Percentiles rank a stretch among this genome's conserved stretches.
Evolutionary conservation across 2,329 filamentous ascomycete genomes (phyloP).

Genomic region (Rugonectria rugulosa): DNA sequence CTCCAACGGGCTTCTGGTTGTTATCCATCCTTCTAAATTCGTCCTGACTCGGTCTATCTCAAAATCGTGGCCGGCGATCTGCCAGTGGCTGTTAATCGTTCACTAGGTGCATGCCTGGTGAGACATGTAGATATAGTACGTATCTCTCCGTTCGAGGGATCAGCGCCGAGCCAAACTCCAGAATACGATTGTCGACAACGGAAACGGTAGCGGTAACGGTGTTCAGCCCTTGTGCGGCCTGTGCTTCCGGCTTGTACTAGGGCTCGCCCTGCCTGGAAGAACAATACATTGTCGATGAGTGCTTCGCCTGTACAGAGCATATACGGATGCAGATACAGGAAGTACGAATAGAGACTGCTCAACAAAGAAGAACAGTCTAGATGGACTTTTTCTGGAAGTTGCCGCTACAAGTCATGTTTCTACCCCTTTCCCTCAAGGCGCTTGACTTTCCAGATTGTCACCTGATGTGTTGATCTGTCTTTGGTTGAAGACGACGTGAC

Average conservation of each 20-base stretch:
- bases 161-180: conserved; percentile 27
- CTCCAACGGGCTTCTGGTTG: background rate
- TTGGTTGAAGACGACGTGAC: no score
- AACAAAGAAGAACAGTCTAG: no score
- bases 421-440: no score
- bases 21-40: background rate
- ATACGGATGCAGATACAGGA: no score
- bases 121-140: conserved; percentile 29
- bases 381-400: no score
- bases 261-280: background rate
- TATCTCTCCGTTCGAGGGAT: conserved; percentile 19
- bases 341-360: no score
- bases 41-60: background rate
- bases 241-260: conserved; percentile 3
- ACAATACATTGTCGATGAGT: no score
- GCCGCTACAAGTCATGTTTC: no score
- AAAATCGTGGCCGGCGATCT: background rate
- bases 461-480: no score
- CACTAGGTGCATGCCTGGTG: conserved; percentile 5
- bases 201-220: conserved; percentile 15
- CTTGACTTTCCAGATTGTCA: no score
- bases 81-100: background rate
- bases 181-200: background rate
- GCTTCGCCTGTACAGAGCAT: no score
- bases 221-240: conserved; percentile 19